phyloP scores from a whole-genome alignment of 305 asterid genomes.

The Fraxinus ornus region DNA sequence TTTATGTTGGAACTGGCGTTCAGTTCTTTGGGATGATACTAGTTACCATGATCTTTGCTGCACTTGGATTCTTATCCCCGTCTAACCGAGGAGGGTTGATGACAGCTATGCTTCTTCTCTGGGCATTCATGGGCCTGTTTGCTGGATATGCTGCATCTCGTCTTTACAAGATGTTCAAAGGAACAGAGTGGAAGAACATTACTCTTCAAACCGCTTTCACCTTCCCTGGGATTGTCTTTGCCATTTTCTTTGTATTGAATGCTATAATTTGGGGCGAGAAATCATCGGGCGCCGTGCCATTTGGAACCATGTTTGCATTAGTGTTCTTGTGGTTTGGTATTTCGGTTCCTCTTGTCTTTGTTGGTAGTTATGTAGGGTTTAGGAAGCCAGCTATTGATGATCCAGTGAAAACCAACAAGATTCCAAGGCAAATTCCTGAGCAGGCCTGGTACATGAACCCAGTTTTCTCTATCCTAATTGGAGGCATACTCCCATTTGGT shows the following conservation, averaged over 20 bases:
- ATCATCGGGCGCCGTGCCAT: conserved; percentile 15
- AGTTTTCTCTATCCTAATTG: conserved; percentile 7
- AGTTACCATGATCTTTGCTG: conserved; percentile 14
- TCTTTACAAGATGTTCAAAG: conserved; percentile 15
- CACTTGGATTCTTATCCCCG: conserved; percentile 14
- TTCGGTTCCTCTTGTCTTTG: conserved; percentile 13
- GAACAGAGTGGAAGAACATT: conserved; percentile 13
- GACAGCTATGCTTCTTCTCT: conserved; percentile 17
- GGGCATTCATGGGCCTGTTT: conserved; percentile 15
- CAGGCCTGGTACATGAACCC: conserved; percentile 19
- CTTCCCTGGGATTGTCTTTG: conserved; percentile 15
- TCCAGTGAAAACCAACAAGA: conserved; percentile 13
- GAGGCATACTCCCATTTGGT: conserved; percentile 15
- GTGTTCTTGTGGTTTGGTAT: conserved; percentile 18
- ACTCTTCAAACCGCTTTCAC: conserved; percentile 2
- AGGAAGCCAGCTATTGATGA: conserved; percentile 13
- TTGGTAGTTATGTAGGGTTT: conserved; percentile 13
- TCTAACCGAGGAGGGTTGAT: conserved; percentile 17
- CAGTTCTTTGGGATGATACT: conserved; percentile 16
- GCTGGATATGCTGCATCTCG: conserved; percentile 12
- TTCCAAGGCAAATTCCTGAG: conserved; percentile 12
- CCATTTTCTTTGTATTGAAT: conserved; percentile 12
- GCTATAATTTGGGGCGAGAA: conserved; percentile 18
- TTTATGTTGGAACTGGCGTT: conserved; percentile 13
- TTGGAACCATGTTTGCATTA: conserved; percentile 16